phyloP scores from a whole-genome alignment of 2,329 filamentous ascomycete species.

The Phyllosticta capitalensis region DNA sequence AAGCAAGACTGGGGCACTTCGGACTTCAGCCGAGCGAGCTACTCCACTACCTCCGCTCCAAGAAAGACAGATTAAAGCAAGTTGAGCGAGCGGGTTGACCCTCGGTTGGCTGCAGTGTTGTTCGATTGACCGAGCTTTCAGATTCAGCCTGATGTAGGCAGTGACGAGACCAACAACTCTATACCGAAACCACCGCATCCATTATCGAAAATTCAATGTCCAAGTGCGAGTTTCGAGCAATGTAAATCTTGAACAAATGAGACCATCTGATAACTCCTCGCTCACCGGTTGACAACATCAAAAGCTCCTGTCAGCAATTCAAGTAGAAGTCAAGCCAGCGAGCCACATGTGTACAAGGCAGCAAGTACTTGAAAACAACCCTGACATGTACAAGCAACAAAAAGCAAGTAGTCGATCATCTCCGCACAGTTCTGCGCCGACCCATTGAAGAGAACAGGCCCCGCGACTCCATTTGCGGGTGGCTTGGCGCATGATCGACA shows the following conservation, averaged over 20 bases:
- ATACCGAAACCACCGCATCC: no score
- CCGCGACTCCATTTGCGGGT: neutral
- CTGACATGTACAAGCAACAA: neutral
- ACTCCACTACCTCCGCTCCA: neutral
- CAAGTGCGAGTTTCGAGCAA: no score
- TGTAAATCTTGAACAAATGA: no score
- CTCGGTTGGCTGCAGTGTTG: neutral
- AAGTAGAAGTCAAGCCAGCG: no score
- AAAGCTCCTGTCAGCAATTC: no score
- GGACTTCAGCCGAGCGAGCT: neutral
- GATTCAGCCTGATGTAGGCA: neutral
- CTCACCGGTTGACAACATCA: no score
- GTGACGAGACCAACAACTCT: neutral
- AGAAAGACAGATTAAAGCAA: neutral
- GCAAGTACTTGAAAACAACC: no score
- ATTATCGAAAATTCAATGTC: no score
- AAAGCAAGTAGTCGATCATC: neutral
- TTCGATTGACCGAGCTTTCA: neutral
- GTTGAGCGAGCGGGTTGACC: neutral
- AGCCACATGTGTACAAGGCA: no score
- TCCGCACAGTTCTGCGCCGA: constrained; percentile 2
- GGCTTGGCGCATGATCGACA: neutral
- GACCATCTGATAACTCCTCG: no score
- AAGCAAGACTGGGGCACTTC: neutral
- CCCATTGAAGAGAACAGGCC: neutral